Conservation (phyloP, 768 basidiomycete genomes). For the Clitopilus passeckerianus region DNA sequence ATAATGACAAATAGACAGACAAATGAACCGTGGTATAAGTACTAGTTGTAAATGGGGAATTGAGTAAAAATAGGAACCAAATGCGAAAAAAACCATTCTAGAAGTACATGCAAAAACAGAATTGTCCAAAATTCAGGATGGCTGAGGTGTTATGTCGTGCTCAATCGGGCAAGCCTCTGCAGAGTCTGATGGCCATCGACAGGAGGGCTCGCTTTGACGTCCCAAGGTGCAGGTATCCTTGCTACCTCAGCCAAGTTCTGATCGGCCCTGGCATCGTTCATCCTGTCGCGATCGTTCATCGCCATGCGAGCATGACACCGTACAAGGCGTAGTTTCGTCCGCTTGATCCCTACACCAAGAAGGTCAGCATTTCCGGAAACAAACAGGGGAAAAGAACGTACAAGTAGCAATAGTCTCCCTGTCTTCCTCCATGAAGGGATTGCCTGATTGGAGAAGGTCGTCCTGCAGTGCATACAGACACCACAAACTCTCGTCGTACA, state of each 20-base stretch:
- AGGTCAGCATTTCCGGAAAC: conserved; percentile 1
- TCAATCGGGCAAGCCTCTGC: neutral
- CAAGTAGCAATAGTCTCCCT: conserved; percentile 74
- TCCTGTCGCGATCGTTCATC: conserved; percentile 69
- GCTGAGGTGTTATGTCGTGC: neutral
- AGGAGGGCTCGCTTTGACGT: conserved; percentile 29
- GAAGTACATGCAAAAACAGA: neutral
- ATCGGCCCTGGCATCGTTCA: conserved; percentile 74
- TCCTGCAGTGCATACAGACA: conserved; percentile 91
- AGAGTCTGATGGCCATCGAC: neutral
- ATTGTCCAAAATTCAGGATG: neutral
- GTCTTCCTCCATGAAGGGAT: conserved; percentile 84
- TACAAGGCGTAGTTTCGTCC: conserved; percentile 79
- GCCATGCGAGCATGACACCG: conserved; percentile 72
- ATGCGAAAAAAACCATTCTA: neutral
- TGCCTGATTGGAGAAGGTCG: conserved; percentile 74
- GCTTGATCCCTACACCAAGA: conserved; percentile 63
- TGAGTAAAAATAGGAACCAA: neutral
- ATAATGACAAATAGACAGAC: neutral
- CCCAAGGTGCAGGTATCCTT: conserved; percentile 70
- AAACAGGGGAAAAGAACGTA: conserved; percentile 25
- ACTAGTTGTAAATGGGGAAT: neutral
- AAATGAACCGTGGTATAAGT: neutral
- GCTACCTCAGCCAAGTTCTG: conserved; percentile 74
- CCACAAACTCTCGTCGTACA: conserved; percentile 95